Evolutionary conservation across 768 basidiomycete genomes (phyloP).

Genomic region (Boletus patriciae): DNA sequence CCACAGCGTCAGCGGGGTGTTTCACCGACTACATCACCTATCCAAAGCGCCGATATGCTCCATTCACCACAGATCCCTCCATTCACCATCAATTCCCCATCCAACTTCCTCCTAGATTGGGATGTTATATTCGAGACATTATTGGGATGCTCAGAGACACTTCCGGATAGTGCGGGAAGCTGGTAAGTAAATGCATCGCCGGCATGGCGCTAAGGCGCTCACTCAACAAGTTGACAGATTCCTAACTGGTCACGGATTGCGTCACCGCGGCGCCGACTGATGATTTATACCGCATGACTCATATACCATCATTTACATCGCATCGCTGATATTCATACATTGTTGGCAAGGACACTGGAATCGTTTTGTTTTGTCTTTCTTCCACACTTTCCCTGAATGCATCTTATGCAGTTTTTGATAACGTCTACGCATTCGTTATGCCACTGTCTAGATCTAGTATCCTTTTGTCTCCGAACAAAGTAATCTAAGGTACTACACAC

Average conservation of each 20-base stretch:
- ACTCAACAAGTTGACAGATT: conserved; percentile 8
- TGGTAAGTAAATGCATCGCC: conserved; percentile 14
- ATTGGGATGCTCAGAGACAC: conserved; percentile 16
- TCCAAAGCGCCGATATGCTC: neutral
- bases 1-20: conserved; percentile 9
- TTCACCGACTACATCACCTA: conserved; percentile 1
- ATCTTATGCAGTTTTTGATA: neutral
- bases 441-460: neutral
- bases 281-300: conserved; percentile 2
- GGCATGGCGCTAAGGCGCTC: neutral
- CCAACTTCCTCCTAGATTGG: conserved; percentile 30
- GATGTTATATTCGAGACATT: conserved; percentile 33
- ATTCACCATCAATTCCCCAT: conserved; percentile 9
- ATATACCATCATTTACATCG: conserved; percentile 5
- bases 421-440: neutral
- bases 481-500: neutral
- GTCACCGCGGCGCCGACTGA: neutral
- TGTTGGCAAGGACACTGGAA: conserved; percentile 9
- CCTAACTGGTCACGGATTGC: neutral
- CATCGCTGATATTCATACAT: conserved; percentile 3
- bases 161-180: neutral
- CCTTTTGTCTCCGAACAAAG: too few species aligned
- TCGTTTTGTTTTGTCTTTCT: neutral
- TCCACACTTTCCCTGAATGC: neutral
- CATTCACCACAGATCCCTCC: conserved; percentile 6